Base-by-base conservation (phyloP, 2,329 filamentous ascomycete species). In the Cordyceps pruinosa region DNA sequence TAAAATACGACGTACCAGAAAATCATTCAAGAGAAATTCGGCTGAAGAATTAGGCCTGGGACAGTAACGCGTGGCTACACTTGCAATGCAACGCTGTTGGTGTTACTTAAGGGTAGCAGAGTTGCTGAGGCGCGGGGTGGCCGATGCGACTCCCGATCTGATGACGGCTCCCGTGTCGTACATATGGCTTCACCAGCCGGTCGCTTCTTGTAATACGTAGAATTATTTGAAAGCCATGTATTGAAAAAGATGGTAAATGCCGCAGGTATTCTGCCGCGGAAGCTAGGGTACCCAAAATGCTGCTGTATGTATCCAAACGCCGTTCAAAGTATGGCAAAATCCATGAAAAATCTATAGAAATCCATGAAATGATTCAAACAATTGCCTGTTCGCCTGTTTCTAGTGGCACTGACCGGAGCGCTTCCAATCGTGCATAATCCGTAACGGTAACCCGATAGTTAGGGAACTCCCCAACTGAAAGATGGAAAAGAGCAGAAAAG, bases 361-460 rank as follows among this genome's bases (percentile, higher is more conserved):
- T 8, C 21, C 12, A 42, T 17, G 15, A 25, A 45, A 37, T n/a
- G n/a, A n/a, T n/a, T n/a, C 13, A 41, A 34, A 42, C 30, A 42
- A 10, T 35, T n/a, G 13, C n/a, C 37, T n/a, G 45, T 49, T 35
- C 15, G 45, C 35, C 46, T 44, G 45, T 44, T 21, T 49, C 26
- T 21, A 56, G 32, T 6, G 10, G 13, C 34, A 46, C 41, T 53
- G 47, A 48, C 48, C 49, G 42, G 56, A 58, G 56, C 56, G 49
- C 56, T 58, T 58, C 56, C 56, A 58, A 12, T 53, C 45, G 45
- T 49, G 26, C 30, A 26, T 17, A 7, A 23, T 37, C 46, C 45
- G 23, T 13, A 35, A 23, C 53, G 34, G 12, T 49, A 28, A 49
- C 26, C 23, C 25, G 25, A 5, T 9, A 21, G n/a, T 7, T 23